Base-by-base conservation (phyloP, 108 stramenopile genomes). In the Cyclostephanos tholiformis region DNA sequence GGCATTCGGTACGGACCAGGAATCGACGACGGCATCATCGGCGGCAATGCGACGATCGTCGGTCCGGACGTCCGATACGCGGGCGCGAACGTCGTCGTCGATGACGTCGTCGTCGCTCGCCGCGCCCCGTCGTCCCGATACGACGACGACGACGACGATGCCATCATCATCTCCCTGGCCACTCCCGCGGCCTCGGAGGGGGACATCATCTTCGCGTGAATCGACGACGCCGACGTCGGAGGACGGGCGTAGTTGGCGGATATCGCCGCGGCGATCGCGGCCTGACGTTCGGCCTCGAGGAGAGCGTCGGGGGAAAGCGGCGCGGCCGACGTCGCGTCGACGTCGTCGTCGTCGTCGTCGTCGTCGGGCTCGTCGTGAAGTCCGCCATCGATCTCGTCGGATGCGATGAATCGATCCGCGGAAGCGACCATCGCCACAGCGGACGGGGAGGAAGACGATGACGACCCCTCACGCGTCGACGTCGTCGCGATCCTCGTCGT, bases 251-350 rank as follows among this genome's bases (percentile, higher is more conserved):
- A 38, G 49, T 74, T 65, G 0, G 65, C 65, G 8, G 79, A 73
- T 25, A 80, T 51, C 4, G 79, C 79, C 16, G 79, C 79, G 63
- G 79, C 79, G 17, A 80, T 73, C 39, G 79, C 79, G 2, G 79
- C 79, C 69, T 80, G 79, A 12, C 79, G 67, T 67, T 80, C 79
- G 20, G 79, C 79, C 62, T 80, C 79, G 22, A 38, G 32, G 10
- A 69, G 36, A 14, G 38, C 36, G 39, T 0, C 1, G 4, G 23
- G 27, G 8, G 57, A 58, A 4, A 30, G 4, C 1, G 57, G 3
- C 16, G 57, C 16, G 29, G 23, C n/a, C n/a, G n/a, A n/a, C n/a
- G n/a, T n/a, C n/a, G 23, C 2, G 26, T 60, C 35, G 11, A 1
- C 35, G 14, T 39, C 16, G 17, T 14, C 35, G 19, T 2, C 38